These are phyloP conservation scores for Epichloe uncinata DNA, from an alignment of 2,329 filamentous ascomycete genomes.

Conservation along the genomic window DNA sequence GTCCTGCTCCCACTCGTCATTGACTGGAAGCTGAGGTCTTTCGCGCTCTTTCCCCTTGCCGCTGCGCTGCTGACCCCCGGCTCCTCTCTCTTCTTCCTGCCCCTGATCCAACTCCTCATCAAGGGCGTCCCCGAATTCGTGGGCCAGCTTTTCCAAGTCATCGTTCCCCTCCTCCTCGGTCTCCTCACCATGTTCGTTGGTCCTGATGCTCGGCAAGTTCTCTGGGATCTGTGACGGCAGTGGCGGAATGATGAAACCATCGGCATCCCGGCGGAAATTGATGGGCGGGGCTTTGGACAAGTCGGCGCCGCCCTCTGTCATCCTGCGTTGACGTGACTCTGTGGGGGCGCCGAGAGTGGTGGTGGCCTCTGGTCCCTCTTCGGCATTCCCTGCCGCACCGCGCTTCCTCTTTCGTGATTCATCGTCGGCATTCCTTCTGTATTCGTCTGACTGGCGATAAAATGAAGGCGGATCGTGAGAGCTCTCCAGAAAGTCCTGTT, in stretches of 20 bases:
- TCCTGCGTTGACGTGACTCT: conserved; percentile 5
- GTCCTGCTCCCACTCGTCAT: conserved; percentile 48
- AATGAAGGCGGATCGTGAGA: conserved; percentile 74
- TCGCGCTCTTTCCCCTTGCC: conserved; percentile 14
- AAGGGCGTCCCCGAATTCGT: conserved; percentile 30
- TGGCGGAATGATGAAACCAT: conserved; percentile 54
- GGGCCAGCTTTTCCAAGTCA: conserved; percentile 27
- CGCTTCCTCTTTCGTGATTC: conserved; percentile 35
- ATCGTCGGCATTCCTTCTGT: conserved; percentile 37
- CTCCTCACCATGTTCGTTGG: conserved; percentile 6
- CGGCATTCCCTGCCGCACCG: conserved; percentile 14
- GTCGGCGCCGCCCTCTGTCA: conserved; percentile 20
- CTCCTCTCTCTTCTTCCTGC: neutral
- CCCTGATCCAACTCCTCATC: conserved; percentile 17
- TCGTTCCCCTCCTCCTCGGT: conserved; percentile 16
- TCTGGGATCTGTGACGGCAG: conserved; percentile 27
- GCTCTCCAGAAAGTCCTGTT: conserved; percentile 57
- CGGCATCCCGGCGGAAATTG: conserved; percentile 42
- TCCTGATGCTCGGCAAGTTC: conserved; percentile 14
- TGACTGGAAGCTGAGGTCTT: conserved; percentile 38
- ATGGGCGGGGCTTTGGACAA: conserved; percentile 20
- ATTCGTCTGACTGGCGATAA: conserved; percentile 50
- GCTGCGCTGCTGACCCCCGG: neutral
- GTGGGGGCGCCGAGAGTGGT: neutral
- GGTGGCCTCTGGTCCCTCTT: conserved; percentile 7